Conservation (phyloP, 257 asterid species). For the Echites panduratus region DNA sequence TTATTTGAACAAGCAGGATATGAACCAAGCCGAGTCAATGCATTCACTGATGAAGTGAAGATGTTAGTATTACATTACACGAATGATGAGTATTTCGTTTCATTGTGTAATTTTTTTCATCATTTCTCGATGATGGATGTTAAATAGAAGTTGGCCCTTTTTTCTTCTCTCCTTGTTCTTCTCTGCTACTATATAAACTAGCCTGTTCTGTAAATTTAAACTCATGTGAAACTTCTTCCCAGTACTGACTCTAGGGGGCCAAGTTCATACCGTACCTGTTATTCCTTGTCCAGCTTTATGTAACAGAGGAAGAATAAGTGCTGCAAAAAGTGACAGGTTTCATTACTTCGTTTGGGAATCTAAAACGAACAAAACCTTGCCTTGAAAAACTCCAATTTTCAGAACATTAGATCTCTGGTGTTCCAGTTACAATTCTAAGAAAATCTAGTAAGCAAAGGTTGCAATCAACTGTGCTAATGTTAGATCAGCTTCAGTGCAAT, state of each 20-base stretch:
- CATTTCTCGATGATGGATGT: neutral
- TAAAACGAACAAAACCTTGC: neutral
- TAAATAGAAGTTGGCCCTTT: neutral
- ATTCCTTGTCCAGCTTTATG: neutral
- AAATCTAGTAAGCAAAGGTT: neutral
- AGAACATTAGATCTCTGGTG: neutral
- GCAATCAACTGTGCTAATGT: neutral
- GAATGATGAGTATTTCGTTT: constrained; percentile 8
- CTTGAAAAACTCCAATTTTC: neutral
- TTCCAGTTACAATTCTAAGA: neutral
- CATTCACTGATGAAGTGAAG: constrained; percentile 2
- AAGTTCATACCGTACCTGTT: neutral
- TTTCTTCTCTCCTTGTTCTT: neutral
- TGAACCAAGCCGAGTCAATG: constrained; percentile 20
- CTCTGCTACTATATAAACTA: too few species aligned
- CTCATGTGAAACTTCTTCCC: neutral
- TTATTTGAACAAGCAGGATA: constrained; percentile 40
- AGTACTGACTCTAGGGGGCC: neutral
- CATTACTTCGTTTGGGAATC: neutral
- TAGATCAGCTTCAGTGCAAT: neutral
- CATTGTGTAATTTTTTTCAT: neutral
- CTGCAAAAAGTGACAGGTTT: neutral
- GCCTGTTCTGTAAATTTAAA: too few species aligned
- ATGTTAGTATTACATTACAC: too few species aligned
- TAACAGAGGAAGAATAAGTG: neutral